phyloP scores from a whole-genome alignment of 768 basidiomycete genomes.

The Mycena chlorophos region DNA sequence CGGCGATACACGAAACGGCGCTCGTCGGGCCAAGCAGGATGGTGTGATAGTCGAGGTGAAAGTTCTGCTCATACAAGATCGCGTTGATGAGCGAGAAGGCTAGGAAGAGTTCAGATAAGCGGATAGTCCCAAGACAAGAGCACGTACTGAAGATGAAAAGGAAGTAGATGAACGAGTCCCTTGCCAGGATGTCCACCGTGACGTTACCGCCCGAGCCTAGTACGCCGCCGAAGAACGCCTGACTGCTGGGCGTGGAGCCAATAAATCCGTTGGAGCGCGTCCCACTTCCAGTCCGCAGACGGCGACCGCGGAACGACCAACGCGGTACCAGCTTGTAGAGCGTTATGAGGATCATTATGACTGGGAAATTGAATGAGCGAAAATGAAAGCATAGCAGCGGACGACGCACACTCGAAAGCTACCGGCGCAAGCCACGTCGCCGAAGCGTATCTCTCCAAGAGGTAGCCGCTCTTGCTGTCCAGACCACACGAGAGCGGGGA shows the following conservation, averaged over 20 bases:
- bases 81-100: conserved; percentile 16
- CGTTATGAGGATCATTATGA: conserved; percentile 18
- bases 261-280: too few relatives aligned
- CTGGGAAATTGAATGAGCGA: not conserved
- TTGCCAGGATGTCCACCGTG: conserved; percentile 20
- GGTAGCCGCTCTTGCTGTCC: conserved; percentile 2
- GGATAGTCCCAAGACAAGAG: not conserved
- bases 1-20: conserved; percentile 20
- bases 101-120: not conserved
- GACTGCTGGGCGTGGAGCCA: too few relatives aligned
- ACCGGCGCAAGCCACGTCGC: conserved; percentile 23
- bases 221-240: not conserved
- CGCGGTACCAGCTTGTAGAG: conserved; percentile 15
- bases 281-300: too few relatives aligned
- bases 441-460: conserved; percentile 4
- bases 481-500: conserved; percentile 14
- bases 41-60: conserved; percentile 8
- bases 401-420: conserved; percentile 21
- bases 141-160: conserved; percentile 18
- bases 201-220: not conserved
- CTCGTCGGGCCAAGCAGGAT: conserved; percentile 16
- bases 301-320: conserved; percentile 6
- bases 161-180: conserved; percentile 24
- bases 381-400: too few relatives aligned
- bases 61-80: conserved; percentile 11